Evolutionary conservation across 371 early-diverging fungal species (phyloP), one percentile per base, ranked within the genome.

Genomic region (Syncephalis plumigaleata): DNA sequence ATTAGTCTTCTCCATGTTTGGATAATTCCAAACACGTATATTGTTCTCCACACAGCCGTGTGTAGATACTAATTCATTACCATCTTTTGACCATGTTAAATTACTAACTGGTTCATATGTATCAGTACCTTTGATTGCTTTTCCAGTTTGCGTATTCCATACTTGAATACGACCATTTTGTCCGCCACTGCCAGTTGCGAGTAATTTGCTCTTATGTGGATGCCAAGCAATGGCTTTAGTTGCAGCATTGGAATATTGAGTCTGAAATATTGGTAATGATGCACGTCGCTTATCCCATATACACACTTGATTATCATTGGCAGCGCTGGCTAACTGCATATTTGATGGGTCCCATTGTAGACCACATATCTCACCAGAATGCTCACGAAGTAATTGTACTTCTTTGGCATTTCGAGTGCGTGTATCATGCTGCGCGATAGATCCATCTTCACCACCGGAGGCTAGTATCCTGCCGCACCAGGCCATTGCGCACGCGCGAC

Each of bases 101-200:
- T 87, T 85, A 53, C 87, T 87, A 1, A 88, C 85, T 60, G 82
- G 83, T 0, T 4, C 4, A 4, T 31, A 11, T 31, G 31, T 31
- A 11, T 31, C 31, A 31, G 11, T 31, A 11, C 7, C 11, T 7
- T 60, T 54, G 3, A 71, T 44, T 38, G 64, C 52, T 3, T 46
- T 53, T 0, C 80, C 80, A 0, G 64, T 64, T 3, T 54, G 56
- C 0, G 80, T 75, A 61, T 96, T 91, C 96, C 98, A 95, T 48
- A 91, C 76, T 42, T 84, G 81, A 50, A 98, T 91, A 15, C 74
- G 78, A 45, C 79, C 77, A 60, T 98, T 98, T n/a, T 76, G 73
- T 0, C 91, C 78, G 26, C 98, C 98, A 23, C 98, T 98, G 25
- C 98, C 98, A 43, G 86, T 84, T 11, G 87, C 91, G 36, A 98